Percentiles rank a stretch among this genome's conserved stretches.
Evolutionary conservation across 192 early-diverging fungal genomes (phyloP).

Genomic region (Helicostylum pulchrum): DNA sequence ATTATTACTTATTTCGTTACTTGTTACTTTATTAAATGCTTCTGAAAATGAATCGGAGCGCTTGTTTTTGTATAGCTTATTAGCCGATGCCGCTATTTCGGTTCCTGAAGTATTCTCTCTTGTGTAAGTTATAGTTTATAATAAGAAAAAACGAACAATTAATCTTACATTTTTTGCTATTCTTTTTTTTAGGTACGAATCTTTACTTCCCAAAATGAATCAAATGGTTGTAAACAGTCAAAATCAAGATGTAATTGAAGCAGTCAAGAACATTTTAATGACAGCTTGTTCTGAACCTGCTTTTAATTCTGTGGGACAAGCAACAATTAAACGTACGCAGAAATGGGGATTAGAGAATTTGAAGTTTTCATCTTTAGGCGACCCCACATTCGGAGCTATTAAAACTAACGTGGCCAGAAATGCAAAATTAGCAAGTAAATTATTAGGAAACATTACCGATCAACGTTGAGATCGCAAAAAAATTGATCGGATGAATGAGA

Average conservation of each 20-base stretch:
- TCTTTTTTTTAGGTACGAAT: slow-evolving; percentile 53
- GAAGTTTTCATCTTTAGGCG: slow-evolving; percentile 26
- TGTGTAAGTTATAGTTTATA: slow-evolving; percentile 49
- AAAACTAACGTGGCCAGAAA: slow-evolving; percentile 17
- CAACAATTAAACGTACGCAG: slow-evolving; percentile 27
- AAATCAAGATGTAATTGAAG: slow-evolving; percentile 28
- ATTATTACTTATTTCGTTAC: slow-evolving; percentile 54
- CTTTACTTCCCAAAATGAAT: slow-evolving; percentile 63
- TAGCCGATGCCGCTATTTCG: slow-evolving; percentile 64
- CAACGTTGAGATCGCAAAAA: not conserved
- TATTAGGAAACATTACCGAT: slow-evolving; percentile 27
- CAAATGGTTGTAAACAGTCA: slow-evolving; percentile 61
- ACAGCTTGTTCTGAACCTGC: slow-evolving; percentile 29
- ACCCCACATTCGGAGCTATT: slow-evolving; percentile 26
- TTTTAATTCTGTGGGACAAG: slow-evolving; percentile 5
- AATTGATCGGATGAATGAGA: too few relatives aligned
- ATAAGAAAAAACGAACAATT: not conserved
- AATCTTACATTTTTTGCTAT: not conserved
- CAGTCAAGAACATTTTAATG: slow-evolving; percentile 25
- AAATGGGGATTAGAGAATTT: slow-evolving; percentile 45
- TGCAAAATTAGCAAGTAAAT: slow-evolving; percentile 19
- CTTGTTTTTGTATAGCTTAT: slow-evolving; percentile 67
- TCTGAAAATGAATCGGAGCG: slow-evolving; percentile 68
- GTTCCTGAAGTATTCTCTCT: slow-evolving; percentile 66
- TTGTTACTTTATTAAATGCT: slow-evolving; percentile 65